Evolutionary conservation across 2,329 filamentous ascomycete species (phyloP).

Genomic region (Pseudophaeomoniella oleicola): DNA sequence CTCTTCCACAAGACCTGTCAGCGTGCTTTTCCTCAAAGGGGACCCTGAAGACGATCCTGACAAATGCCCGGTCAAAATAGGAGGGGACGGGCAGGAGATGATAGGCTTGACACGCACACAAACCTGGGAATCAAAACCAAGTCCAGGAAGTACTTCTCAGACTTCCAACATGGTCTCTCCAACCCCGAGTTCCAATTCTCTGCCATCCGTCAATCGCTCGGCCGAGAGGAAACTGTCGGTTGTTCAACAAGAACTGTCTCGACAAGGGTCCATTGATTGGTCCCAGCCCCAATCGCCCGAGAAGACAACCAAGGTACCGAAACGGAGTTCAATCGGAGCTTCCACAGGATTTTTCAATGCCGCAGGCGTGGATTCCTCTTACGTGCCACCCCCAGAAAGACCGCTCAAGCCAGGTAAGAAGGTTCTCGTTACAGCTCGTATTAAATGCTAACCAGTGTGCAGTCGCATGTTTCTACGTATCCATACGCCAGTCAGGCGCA

Average conservation of each 20-base stretch:
- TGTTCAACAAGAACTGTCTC: not conserved
- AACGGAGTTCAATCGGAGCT: conserved; percentile 40
- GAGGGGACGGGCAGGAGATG: conserved; percentile 18
- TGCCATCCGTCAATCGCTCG: conserved; percentile 31
- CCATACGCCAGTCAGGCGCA: conserved; percentile 38
- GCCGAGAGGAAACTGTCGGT: conserved; percentile 27
- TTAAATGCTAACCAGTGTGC: conserved; percentile 22
- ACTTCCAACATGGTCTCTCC: conserved; percentile 23
- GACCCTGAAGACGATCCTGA: conserved; percentile 31
- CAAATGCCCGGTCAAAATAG: conserved; percentile 24
- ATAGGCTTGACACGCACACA: conserved; percentile 15
- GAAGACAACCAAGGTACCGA: conserved; percentile 22
- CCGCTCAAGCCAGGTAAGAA: conserved; percentile 47
- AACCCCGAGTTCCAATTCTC: conserved; percentile 22
- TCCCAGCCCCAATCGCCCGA: not conserved
- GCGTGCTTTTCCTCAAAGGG: conserved; percentile 26
- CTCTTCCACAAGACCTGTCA: conserved; percentile 26
- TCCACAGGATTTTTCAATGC: conserved; percentile 80
- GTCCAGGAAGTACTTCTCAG: conserved; percentile 17
- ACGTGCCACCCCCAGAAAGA: conserved; percentile 63
- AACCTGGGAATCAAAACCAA: conserved; percentile 18
- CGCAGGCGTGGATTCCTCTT: conserved; percentile 73
- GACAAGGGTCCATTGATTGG: not conserved
- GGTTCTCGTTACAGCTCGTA: conserved; percentile 11
- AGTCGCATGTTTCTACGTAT: conserved; percentile 80